Base-by-base conservation (phyloP, 768 basidiomycete genomes). In the Cyathus striatus region DNA sequence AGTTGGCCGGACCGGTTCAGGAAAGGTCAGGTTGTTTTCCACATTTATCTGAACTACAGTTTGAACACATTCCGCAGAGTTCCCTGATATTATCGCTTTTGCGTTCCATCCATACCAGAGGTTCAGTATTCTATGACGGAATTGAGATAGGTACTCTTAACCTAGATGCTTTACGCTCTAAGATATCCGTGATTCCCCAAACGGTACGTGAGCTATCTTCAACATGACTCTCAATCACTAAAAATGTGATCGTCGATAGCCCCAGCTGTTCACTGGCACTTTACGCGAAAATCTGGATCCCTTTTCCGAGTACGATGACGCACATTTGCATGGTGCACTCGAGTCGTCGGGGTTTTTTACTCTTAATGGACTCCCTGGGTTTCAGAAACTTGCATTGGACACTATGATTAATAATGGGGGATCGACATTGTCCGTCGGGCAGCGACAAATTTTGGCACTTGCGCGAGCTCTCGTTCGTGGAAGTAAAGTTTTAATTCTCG, bases 361-460 rank as follows among this genome's bases (percentile, higher is more conserved):
- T 24, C 46, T 48, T 5, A 42, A 48, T 25, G 37, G 23, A 22
- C 37, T 44, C n/a, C 9, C 27, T 30, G 27, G 27, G 5, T 41
- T 48, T 16, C 41, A 64, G 49, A 62, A 59, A 4, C 64, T 85
- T 23, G 61, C 70, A 6, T 65, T 85, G 9, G 71, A 79, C 17
- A 36, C 35, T 9, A 6, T 18, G 10, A 36, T 36, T 18, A 12
- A 9, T 9, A 36, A 36, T 18, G 7, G 10, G 20, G 35, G 35
- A 12, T 7, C 35, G 23, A 87, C 86, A 60, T 80, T 86, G 56
- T 82, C 79, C 1, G 78, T 82, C 39, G 85, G 86, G 17, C 83
- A 86, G 53, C 57, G 83, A 6, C 85, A 87, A 49, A 59, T 81
- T 26, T 74, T 81, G 35, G 75, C 79, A 3, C 71, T 81, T 68